Base-by-base conservation (phyloP, 83 land plant species). In the Larix sibirica region DNA sequence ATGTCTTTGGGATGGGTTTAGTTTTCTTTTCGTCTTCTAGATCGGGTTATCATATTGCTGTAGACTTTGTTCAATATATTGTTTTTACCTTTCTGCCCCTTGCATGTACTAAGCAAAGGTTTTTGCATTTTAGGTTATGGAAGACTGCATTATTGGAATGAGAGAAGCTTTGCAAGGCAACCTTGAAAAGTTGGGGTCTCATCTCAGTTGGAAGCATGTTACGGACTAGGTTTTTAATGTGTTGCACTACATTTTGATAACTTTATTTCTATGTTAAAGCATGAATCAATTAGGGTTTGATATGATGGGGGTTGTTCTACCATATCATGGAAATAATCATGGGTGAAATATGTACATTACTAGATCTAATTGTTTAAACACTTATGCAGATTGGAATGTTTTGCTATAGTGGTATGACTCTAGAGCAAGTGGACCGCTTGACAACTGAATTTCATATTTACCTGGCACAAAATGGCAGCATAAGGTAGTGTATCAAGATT, bases 71-170 rank as follows among this genome's bases (percentile, higher is more conserved):
- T 77, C 18, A 9, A 21, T 40, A 73, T 31, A 18, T 40, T 12
- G 62, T 31, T 26, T 40, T 77, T 77, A 21, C 20, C 33, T 24
- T 24, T 31, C 14, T 54, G 58, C 58, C 58, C 58, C 58, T 54
- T 54, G 58, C 58, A 54, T 54, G 58, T 54, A 54, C 74, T 40
- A 36, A 73, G 21, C 16, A 78, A 74, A 79, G 36, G 3, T 47
- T 79, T 13, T 36, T 47, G 4, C 62, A n/a, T 63, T 23, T 42
- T 81, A 96, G 99, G 92, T 61, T 24, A 97, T 95, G 98, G 99
- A 98, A 75, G 98, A 92, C 56, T 90, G 99, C 44, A 97, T 97
- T 75, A 97, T 95, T 80, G 90, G 95, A 28, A 95, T 95, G 99
- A 86, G 99, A 62, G 83, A 83, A 74, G 87, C 94, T 44, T 84